A percentile compares a stretch with the other conserved stretches of the same genome.
phyloP scores from a whole-genome alignment of 805 yeast genomes.

The Pichia ethanolica region DNA sequence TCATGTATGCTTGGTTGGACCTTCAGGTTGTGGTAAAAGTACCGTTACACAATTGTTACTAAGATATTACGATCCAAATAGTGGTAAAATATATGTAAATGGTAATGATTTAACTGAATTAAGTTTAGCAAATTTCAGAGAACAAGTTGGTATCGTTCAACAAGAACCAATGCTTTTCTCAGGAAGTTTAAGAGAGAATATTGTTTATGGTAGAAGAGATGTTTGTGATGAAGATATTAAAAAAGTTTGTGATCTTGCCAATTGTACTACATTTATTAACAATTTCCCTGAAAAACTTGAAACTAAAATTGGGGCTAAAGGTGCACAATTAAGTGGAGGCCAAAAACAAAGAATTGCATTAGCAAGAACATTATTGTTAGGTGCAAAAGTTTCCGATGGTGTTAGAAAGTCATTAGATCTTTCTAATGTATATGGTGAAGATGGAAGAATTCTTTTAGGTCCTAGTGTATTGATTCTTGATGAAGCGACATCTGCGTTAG shows the following conservation, averaged over 20 bases:
- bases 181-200: conserved; percentile 78
- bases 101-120: conserved; percentile 53
- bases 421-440: conserved; percentile 15
- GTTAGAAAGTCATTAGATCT: conserved; percentile 4
- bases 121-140: conserved; percentile 66
- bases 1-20: conserved; percentile 89
- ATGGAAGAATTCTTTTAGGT: conserved; percentile 28
- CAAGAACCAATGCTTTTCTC: conserved; percentile 89
- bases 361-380: conserved; percentile 74
- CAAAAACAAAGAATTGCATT: conserved; percentile 90
- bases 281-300: conserved; percentile 78
- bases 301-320: conserved; percentile 80
- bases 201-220: conserved; percentile 64
- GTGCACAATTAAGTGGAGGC: conserved; percentile 88
- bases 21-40: conserved; percentile 95
- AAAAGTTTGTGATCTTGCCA: conserved; percentile 61
- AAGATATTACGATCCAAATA: conserved; percentile 73
- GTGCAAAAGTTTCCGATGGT: conserved; percentile 15
- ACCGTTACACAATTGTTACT: conserved; percentile 74
- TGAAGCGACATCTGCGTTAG: conserved; percentile 93
- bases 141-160: conserved; percentile 79
- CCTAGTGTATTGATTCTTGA: conserved; percentile 82
- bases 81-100: conserved; percentile 61
- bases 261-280: conserved; percentile 59
- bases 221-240: conserved; percentile 53